Percentiles rank a stretch among this genome's conserved stretches.
These are phyloP conservation scores for Talaromyces sp. DNA, from an alignment of 2,329 filamentous ascomycete species.

Conservation along the genomic window DNA sequence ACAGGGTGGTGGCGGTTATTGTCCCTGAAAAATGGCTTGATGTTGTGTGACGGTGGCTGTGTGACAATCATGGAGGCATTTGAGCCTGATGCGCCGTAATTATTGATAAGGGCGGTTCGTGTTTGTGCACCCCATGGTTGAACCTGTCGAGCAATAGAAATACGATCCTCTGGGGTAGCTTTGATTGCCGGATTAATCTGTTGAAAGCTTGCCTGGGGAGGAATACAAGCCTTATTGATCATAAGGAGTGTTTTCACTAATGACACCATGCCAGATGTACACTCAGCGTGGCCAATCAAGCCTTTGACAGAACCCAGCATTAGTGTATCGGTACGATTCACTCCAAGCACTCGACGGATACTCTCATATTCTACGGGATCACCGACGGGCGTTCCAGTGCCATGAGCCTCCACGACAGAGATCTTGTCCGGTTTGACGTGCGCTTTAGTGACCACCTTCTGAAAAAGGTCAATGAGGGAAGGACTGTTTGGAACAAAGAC, in stretches of 20 bases:
- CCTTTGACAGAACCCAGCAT: not conserved
- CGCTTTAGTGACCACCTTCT: not conserved
- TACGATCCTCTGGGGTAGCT: not conserved
- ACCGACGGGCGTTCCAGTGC: constrained; percentile 29
- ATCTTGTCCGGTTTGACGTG: constrained; percentile 23
- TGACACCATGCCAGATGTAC: constrained; percentile 25
- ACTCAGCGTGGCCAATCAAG: not conserved
- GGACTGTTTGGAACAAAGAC: constrained; percentile 26
- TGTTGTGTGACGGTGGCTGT: constrained; percentile 25
- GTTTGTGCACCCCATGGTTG: constrained; percentile 14
- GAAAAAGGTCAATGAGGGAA: not conserved
- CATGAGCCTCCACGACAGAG: constrained; percentile 35
- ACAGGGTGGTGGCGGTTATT: not conserved
- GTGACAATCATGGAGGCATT: constrained; percentile 29
- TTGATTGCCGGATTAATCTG: not conserved
- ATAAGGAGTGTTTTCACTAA: constrained; percentile 32
- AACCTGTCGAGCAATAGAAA: not conserved
- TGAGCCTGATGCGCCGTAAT: constrained; percentile 31
- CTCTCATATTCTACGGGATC: constrained; percentile 22
- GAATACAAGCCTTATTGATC: constrained; percentile 33
- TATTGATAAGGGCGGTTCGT: constrained; percentile 26
- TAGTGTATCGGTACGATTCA: constrained; percentile 9
- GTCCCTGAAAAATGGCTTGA: not conserved
- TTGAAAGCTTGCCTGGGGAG: constrained; percentile 27
- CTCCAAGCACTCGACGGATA: constrained; percentile 13